Conservation (phyloP, 2,329 filamentous ascomycete species). For the Cercospora sp. region DNA sequence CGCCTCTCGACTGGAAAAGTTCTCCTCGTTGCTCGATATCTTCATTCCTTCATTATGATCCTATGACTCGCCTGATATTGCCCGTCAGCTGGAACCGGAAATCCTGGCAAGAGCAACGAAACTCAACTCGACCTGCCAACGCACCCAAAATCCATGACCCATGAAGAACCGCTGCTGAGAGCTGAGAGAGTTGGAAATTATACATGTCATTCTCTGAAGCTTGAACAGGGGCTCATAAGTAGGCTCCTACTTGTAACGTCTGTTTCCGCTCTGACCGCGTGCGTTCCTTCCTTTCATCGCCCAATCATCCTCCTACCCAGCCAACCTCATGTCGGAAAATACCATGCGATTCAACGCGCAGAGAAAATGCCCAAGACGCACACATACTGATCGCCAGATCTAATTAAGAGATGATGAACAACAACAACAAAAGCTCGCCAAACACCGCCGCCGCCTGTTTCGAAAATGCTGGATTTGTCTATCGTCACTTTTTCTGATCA, state of each 20-base stretch:
- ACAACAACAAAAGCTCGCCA: neutral
- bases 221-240: conserved; percentile 6
- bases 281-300: neutral
- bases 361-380: conserved; percentile 3
- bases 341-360: neutral
- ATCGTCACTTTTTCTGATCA: conserved; percentile 6
- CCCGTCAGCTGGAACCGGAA: neutral
- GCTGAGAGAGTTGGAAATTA: neutral
- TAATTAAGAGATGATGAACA: conserved; percentile 5
- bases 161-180: neutral
- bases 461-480: conserved; percentile 4
- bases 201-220: conserved; percentile 4
- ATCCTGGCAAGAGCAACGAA: neutral
- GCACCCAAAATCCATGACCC: neutral
- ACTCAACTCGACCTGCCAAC: neutral
- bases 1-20: no score
- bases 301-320: neutral
- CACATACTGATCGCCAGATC: neutral
- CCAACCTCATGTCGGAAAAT: neutral
- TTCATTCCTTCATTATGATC: no score
- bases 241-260: neutral
- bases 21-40: no score
- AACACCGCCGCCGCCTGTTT: conserved; percentile 4
- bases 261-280: neutral
- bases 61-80: neutral